A percentile compares a stretch with the other conserved stretches of the same genome.
These are phyloP conservation scores for Marasmius fiardii DNA, from an alignment of 1,284 basidiomycete species.

Conservation along the genomic window DNA sequence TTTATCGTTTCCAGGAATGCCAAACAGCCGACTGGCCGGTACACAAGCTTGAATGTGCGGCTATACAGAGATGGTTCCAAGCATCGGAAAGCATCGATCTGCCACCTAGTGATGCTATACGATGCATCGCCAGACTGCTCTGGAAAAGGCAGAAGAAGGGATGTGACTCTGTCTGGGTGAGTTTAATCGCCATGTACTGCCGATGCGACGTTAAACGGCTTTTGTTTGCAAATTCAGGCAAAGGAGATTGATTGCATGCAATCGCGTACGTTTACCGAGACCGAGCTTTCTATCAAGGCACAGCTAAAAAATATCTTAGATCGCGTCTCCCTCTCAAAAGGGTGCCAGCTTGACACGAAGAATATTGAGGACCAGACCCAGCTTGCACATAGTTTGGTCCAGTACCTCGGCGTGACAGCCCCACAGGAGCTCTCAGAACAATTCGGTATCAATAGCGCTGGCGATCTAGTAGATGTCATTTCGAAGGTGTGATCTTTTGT, in stretches of 20 bases:
- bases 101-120: conserved; percentile 69
- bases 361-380: conserved; percentile 58
- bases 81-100: conserved; percentile 22
- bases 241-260: conserved; percentile 68
- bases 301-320: background rate
- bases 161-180: conserved; percentile 56
- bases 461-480: conserved; percentile 65
- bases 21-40: conserved; percentile 74
- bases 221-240: conserved; percentile 41
- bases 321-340: conserved; percentile 31
- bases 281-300: background rate
- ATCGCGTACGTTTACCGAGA: conserved; percentile 54
- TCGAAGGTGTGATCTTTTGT: conserved; percentile 51
- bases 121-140: conserved; percentile 74
- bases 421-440: conserved; percentile 49
- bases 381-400: conserved; percentile 68
- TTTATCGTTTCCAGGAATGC: conserved; percentile 50
- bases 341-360: conserved; percentile 45
- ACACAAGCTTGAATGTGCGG: conserved; percentile 77
- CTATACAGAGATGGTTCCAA: conserved; percentile 56
- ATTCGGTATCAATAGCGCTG: conserved; percentile 53
- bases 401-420: conserved; percentile 57
- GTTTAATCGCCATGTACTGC: conserved; percentile 19
- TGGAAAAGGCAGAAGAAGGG: conserved; percentile 64
- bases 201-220: background rate